phyloP scores from a whole-genome alignment of 192 early-diverging fungal species.

The Ramicandelaber brevisporus region DNA sequence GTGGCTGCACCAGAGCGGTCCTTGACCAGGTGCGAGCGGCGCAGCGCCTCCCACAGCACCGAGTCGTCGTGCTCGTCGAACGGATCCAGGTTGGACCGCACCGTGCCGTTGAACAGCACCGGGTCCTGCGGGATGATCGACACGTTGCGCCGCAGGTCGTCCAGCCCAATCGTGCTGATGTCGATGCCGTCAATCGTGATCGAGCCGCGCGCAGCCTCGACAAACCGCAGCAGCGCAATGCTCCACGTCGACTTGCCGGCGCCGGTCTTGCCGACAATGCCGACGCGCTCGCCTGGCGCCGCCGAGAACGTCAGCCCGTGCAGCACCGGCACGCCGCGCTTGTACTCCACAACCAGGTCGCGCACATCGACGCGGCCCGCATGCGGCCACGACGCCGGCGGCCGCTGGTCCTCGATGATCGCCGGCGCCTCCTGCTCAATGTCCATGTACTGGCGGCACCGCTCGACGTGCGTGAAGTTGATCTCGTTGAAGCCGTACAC shows the following conservation, averaged over 20 bases:
- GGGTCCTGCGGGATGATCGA: conserved; percentile 79
- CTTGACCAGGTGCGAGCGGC: conserved; percentile 39
- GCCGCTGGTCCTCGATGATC: conserved; percentile 17
- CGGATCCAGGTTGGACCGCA: conserved; percentile 72
- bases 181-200: conserved; percentile 54
- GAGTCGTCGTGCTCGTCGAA: conserved; percentile 42
- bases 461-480: conserved; percentile 51
- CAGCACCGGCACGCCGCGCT: conserved; percentile 37
- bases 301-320: conserved; percentile 44
- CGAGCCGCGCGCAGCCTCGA: conserved; percentile 28
- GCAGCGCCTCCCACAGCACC: conserved; percentile 50
- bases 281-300: conserved; percentile 46
- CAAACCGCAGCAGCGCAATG: conserved; percentile 38
- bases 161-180: conserved; percentile 36
- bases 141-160: conserved; percentile 42
- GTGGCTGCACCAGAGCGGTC: no score
- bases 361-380: conserved; percentile 38
- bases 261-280: conserved; percentile 69
- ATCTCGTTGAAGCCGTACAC: conserved; percentile 48
- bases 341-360: conserved; percentile 39
- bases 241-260: conserved; percentile 49
- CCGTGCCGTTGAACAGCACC: conserved; percentile 38
- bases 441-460: conserved; percentile 42
- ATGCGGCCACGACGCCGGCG: conserved; percentile 29
- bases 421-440: conserved; percentile 51